A percentile compares a stretch with the other conserved stretches of the same genome.
Evolutionary conservation across 228 moss, liverwort and hornwort species (phyloP).

Genomic region (Sphagnum magellanicum): DNA sequence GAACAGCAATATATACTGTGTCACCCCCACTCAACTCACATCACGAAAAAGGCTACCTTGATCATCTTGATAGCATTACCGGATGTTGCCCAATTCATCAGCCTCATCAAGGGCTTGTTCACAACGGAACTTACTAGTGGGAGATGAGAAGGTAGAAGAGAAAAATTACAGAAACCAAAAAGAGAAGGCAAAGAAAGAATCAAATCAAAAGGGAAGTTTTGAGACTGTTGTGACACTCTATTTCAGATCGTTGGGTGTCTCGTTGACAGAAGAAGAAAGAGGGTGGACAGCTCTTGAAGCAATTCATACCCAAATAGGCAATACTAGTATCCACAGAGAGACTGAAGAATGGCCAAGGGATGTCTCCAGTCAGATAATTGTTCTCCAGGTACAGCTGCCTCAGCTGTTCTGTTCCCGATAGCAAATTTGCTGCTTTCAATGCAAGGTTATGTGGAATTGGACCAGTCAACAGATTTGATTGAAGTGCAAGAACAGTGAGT

Average conservation of each 20-base stretch:
- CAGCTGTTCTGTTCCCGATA: slow-evolving; percentile 24
- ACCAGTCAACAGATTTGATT: slow-evolving; percentile 46
- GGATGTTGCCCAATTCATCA: too few species aligned
- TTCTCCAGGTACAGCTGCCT: slow-evolving; percentile 44
- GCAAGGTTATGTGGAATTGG: slow-evolving; percentile 45
- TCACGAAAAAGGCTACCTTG: too few species aligned
- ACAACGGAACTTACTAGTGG: too few species aligned
- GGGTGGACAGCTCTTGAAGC: slow-evolving; percentile 44
- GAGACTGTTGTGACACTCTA: too few species aligned
- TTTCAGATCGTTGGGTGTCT: slow-evolving; percentile 30
- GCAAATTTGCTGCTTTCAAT: slow-evolving; percentile 28
- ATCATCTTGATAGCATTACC: too few species aligned
- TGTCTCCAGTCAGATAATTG: slow-evolving; percentile 45
- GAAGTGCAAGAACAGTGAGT: slow-evolving; percentile 42
- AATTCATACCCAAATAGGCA: slow-evolving; percentile 42
- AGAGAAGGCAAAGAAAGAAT: too few species aligned
- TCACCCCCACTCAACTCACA: too few species aligned
- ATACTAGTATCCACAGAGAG: slow-evolving; percentile 20
- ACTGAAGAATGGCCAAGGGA: slow-evolving; percentile 42
- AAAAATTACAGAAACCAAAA: too few species aligned
- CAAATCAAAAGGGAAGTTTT: too few species aligned
- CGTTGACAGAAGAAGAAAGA: slow-evolving; percentile 45
- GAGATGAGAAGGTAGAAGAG: too few species aligned
- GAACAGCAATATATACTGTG: too few species aligned
- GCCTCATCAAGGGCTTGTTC: too few species aligned